Conservation (phyloP, 2,329 filamentous ascomycete genomes). For the Colletotrichum sp. region DNA sequence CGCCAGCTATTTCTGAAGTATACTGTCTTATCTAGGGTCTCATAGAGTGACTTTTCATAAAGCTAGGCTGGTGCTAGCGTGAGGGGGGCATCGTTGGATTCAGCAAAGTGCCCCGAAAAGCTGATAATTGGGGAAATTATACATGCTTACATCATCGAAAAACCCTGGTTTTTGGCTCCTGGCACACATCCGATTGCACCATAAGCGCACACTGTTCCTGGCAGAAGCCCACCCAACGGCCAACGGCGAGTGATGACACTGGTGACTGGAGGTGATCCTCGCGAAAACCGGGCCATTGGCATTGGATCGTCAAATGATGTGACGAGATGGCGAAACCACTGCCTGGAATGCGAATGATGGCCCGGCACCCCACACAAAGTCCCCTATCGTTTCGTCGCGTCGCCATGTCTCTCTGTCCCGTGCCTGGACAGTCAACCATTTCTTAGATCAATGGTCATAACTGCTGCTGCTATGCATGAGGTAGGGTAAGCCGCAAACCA, state of each 20-base stretch:
- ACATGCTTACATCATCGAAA: no score
- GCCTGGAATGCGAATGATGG: constrained; percentile 4
- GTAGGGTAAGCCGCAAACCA: neutral
- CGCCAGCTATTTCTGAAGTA: no score
- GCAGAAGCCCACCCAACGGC: constrained; percentile 4
- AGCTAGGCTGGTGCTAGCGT: no score
- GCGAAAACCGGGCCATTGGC: neutral
- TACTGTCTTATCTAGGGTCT: no score
- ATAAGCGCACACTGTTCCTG: neutral
- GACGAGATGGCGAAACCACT: neutral
- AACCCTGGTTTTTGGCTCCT: no score
- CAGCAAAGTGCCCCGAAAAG: no score
- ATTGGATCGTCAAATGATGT: neutral
- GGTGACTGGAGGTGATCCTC: neutral
- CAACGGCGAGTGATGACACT: neutral
- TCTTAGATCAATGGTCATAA: neutral
- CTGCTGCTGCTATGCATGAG: neutral
- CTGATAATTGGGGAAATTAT: no score
- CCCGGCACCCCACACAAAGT: neutral
- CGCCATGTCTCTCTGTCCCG: neutral
- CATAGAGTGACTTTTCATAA: no score
- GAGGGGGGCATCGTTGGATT: no score
- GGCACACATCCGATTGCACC: no score
- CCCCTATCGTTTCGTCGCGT: neutral
- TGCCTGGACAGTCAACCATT: neutral